phyloP scores from a whole-genome alignment of 495 filamentous ascomycete genomes.

The Penicillium simplicissimum region DNA sequence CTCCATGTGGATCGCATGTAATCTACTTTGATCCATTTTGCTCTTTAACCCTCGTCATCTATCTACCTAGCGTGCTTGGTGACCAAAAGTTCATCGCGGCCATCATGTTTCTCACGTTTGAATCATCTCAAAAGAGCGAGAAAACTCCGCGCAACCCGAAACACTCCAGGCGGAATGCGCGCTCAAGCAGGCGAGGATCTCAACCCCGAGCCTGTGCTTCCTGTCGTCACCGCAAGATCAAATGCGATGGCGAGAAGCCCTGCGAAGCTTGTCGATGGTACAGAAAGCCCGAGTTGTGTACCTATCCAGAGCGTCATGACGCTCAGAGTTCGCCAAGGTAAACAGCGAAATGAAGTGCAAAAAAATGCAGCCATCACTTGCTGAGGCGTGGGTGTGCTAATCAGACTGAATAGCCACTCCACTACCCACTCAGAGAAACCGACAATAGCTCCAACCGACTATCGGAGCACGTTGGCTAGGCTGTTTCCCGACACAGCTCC shows the following conservation, averaged over 20 bases:
- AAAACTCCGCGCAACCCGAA: conserved; percentile 18
- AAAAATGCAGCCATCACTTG: not conserved
- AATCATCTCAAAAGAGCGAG: conserved; percentile 9
- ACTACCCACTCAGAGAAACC: conserved; percentile 12
- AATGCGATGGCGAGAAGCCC: conserved; percentile 28
- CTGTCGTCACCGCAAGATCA: conserved; percentile 30
- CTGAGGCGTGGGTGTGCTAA: not conserved
- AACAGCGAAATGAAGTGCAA: not conserved
- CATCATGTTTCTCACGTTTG: conserved; percentile 21
- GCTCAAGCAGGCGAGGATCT: conserved; percentile 10
- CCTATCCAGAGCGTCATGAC: conserved; percentile 14
- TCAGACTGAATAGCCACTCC: conserved; percentile 11
- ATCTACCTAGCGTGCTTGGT: not conserved
- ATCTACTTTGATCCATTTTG: not conserved
- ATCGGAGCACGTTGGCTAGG: conserved; percentile 13
- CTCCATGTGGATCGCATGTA: not conserved
- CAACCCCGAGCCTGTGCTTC: conserved; percentile 18
- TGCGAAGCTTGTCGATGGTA: conserved; percentile 34
- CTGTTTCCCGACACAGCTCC: conserved; percentile 24
- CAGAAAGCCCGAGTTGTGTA: conserved; percentile 21
- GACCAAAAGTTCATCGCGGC: not conserved
- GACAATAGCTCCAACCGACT: conserved; percentile 4
- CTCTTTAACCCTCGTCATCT: not conserved
- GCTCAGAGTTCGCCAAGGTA: conserved; percentile 15
- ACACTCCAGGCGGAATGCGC: conserved; percentile 8